Evolutionary conservation across 345 rosid genomes (phyloP).

Genomic region (Eucalyptus pauciflora): DNA sequence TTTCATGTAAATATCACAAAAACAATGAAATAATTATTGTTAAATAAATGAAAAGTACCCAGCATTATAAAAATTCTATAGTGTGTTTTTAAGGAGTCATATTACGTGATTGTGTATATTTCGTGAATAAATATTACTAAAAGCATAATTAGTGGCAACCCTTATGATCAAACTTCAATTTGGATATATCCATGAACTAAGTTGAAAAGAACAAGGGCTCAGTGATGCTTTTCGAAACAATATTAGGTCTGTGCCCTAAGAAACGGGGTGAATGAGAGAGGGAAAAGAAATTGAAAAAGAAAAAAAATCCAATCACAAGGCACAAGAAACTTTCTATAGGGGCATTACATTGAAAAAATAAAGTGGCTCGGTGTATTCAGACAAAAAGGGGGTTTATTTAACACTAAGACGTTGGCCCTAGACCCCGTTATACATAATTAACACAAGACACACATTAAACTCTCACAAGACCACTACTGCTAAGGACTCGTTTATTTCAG

Average conservation of each 20-base stretch:
- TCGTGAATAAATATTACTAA: background rate
- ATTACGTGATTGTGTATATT: background rate
- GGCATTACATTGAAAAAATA: background rate
- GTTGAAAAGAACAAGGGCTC: background rate
- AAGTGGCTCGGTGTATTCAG: background rate
- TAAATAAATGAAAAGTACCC: background rate
- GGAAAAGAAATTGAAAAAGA: background rate
- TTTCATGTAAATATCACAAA: background rate
- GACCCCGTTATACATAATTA: background rate
- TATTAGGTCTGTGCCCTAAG: background rate
- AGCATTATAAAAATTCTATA: background rate
- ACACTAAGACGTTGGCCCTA: background rate
- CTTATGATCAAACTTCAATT: background rate
- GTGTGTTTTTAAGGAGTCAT: background rate
- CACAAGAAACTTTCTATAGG: background rate
- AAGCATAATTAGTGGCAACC: background rate
- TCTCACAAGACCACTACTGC: background rate
- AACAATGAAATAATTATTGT: background rate
- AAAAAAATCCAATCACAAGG: background rate
- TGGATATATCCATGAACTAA: background rate
- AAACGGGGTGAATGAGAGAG: background rate
- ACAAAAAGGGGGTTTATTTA: background rate
- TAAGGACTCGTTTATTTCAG: no score
- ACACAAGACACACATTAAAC: background rate
- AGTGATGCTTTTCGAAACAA: background rate